Base-by-base conservation (phyloP, 140 eudicot genomes). In the Bidens hawaiensis region DNA sequence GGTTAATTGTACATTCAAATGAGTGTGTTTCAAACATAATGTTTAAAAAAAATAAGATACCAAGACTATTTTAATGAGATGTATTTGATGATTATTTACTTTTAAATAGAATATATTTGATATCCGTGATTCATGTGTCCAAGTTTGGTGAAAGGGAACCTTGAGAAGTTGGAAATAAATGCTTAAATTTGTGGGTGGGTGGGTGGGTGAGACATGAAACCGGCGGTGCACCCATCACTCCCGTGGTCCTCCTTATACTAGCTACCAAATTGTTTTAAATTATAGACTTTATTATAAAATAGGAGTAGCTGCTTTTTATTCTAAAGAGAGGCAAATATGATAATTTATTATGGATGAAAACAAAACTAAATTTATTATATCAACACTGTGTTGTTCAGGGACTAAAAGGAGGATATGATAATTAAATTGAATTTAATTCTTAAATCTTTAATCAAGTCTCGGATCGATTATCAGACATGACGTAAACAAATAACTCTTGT, bases 131-230 rank as follows among this genome's bases (percentile, higher is more conserved):
- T 64, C 30, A 64, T 64, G 53, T 64, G n/a, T 28, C 56, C 45
- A 15, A 30, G 69, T 47, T 47, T 26, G 69, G 69, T 64, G 69
- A 64, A 64, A 26, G 21, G 40, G 54, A 45, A 36, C 31, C 66
- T 33, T 33, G 60, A 53, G 12, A 53, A 53, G 65, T 9, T 45
- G 38, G 34, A 45, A 25, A 25, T 55, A 0, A 55, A 55, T 55
- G 60, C 36, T n/a, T 26, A 27, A 26, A 26, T 28, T 55, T 55
- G 42, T 16, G 21, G 41, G 62, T 30, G 25, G 57, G 54, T 19
- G 54, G 13, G 45, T 42, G 45, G 45, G 30, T 49, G 30, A 55
- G 62, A 28, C 43, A 28, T 55, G 62, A 55, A 55, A 55, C 60
- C 42, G 36, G 42, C 62, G 62, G 62, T 55, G 62, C 41, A 55